These are phyloP conservation scores for Ogataea pignaliae DNA, from an alignment of 805 yeast species.

Conservation along the genomic window DNA sequence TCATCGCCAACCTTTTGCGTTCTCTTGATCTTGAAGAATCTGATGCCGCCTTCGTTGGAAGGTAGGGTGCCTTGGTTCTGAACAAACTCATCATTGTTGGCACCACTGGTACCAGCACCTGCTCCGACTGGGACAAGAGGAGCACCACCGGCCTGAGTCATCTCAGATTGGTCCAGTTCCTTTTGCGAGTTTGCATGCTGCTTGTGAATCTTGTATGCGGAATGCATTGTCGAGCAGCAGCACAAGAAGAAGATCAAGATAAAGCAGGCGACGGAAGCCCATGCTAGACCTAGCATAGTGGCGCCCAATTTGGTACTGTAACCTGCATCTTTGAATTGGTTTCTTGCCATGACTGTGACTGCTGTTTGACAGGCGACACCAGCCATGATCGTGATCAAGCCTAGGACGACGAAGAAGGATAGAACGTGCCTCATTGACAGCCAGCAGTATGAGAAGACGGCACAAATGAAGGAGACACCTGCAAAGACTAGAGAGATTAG, in stretches of 20 bases:
- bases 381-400: slow-evolving; percentile 50
- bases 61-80: slow-evolving; percentile 21
- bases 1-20: slow-evolving; percentile 40
- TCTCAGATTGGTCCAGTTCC: slow-evolving; percentile 2
- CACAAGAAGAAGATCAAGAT: slow-evolving; percentile 47
- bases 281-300: slow-evolving; percentile 54
- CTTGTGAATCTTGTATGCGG: slow-evolving; percentile 49
- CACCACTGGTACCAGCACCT: slow-evolving; percentile 5
- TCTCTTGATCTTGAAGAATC: slow-evolving; percentile 72
- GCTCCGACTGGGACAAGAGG: slow-evolving; percentile 27
- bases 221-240: slow-evolving; percentile 45
- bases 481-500: slow-evolving; percentile 57
- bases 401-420: slow-evolving; percentile 47
- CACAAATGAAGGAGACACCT: slow-evolving; percentile 56
- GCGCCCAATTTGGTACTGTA: slow-evolving; percentile 49
- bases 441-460: slow-evolving; percentile 54
- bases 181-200: slow-evolving; percentile 31
- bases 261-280: slow-evolving; percentile 63
- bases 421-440: slow-evolving; percentile 49
- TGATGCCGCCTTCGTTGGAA: slow-evolving; percentile 54
- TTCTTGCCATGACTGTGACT: slow-evolving; percentile 66
- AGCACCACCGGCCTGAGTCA: slow-evolving; percentile 5
- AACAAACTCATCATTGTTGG: slow-evolving; percentile 10
- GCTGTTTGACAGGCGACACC: slow-evolving; percentile 76
- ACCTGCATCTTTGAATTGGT: slow-evolving; percentile 53